Conservation (phyloP, 352 stramenopile genomes). For the Hyaloperonospora arabidopsidis region DNA sequence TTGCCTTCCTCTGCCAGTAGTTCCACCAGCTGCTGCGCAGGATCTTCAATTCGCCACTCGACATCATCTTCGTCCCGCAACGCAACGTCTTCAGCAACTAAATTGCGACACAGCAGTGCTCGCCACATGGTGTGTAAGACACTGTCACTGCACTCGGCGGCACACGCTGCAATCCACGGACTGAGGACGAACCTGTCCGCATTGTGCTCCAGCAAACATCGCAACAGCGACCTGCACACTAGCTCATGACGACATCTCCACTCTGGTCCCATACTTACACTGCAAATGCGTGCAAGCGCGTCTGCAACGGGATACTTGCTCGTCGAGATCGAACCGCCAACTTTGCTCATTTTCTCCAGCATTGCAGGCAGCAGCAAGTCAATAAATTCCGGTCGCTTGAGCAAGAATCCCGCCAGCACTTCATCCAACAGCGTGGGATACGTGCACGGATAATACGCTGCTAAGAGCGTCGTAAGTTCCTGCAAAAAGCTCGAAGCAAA, state of each 20-base stretch:
- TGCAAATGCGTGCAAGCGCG: conserved; percentile 43
- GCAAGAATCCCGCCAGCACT: conserved; percentile 65
- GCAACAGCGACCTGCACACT: conserved; percentile 61
- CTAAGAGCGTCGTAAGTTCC: conserved; percentile 62
- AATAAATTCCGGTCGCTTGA: conserved; percentile 72
- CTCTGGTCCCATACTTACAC: conserved; percentile 13
- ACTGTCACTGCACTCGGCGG: conserved; percentile 44
- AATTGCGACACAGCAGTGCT: conserved; percentile 28
- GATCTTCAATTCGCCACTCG: conserved; percentile 37
- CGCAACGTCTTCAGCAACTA: conserved; percentile 2
- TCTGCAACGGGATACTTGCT: conserved; percentile 66
- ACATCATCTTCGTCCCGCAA: conserved; percentile 12
- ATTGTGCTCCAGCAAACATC: conserved; percentile 69
- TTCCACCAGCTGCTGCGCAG: conserved; percentile 44
- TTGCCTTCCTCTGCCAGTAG: conserved; percentile 44
- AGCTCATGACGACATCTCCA: conserved; percentile 41
- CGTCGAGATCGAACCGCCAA: conserved; percentile 45
- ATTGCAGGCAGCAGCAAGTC: conserved; percentile 51
- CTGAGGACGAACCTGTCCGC: conserved; percentile 65
- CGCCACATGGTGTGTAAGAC: conserved; percentile 44
- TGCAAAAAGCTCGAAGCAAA: conserved; percentile 64
- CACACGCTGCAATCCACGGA: conserved; percentile 62
- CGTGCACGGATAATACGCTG: conserved; percentile 74
- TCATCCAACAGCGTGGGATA: conserved; percentile 80
- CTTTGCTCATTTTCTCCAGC: conserved; percentile 67